phyloP scores from a whole-genome alignment of 768 basidiomycete species.

The Rhodotorula babjevae region DNA sequence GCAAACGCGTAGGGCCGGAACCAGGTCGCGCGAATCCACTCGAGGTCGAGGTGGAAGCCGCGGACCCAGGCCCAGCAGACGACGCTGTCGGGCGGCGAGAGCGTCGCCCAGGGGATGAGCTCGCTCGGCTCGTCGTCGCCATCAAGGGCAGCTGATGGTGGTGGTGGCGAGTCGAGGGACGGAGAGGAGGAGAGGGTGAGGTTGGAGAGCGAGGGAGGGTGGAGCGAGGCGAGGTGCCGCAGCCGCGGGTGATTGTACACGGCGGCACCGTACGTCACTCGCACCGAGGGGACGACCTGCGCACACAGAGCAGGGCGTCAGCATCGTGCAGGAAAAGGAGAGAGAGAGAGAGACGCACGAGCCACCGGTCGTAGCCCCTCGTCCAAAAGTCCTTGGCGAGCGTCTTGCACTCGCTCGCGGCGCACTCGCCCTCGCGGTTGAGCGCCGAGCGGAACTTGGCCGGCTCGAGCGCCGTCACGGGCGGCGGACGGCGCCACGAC shows the following conservation, averaged over 20 bases:
- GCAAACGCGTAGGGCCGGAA: not conserved
- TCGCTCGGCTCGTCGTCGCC: not conserved
- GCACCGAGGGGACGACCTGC: constrained; percentile 36
- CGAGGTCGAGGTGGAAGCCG: constrained; percentile 21
- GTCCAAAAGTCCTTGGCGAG: constrained; percentile 34
- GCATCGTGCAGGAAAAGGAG: not conserved
- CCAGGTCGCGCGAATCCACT: not conserved
- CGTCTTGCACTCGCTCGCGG: constrained; percentile 38
- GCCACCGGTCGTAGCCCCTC: constrained; percentile 30
- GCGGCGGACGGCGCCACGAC: not conserved
- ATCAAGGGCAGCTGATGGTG: not conserved
- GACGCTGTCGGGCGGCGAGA: constrained; percentile 2
- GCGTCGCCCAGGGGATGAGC: constrained; percentile 14
- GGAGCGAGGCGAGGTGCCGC: constrained; percentile 1
- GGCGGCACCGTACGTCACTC: constrained; percentile 17
- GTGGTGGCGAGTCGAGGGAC: not conserved
- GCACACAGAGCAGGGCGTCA: not conserved
- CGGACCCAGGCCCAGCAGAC: constrained; percentile 19
- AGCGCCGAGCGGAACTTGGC: not conserved
- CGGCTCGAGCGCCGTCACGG: not conserved
- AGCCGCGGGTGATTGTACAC: constrained; percentile 28
- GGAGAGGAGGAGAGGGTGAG: not conserved
- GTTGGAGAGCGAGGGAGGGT: not conserved
- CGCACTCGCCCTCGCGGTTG: constrained; percentile 9
- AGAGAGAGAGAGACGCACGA: constrained; percentile 4